A percentile compares a stretch with the other conserved stretches of the same genome.
phyloP scores from a whole-genome alignment of 2,329 filamentous ascomycete genomes.

The Fusarium sp. region DNA sequence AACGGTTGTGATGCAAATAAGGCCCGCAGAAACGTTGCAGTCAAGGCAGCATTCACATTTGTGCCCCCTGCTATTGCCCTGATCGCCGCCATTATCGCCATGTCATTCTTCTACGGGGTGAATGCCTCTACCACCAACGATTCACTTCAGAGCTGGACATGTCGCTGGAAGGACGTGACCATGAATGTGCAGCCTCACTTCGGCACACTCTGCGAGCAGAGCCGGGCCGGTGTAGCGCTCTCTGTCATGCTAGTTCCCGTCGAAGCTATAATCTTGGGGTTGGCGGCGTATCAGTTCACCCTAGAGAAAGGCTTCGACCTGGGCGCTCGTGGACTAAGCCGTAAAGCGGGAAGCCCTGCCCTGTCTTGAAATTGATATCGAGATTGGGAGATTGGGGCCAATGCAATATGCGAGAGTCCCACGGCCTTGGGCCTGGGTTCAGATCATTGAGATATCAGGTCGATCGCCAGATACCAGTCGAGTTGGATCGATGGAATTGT shows the following conservation, averaged over 20 bases:
- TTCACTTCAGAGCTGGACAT: conserved; percentile 70
- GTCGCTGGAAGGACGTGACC: conserved; percentile 64
- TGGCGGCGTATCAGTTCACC: conserved; percentile 56
- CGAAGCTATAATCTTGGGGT: conserved; percentile 58
- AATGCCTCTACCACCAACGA: conserved; percentile 62
- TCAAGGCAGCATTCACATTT: conserved; percentile 37
- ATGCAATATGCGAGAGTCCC: conserved; percentile 2
- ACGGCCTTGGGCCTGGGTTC: conserved; percentile 9
- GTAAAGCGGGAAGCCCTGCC: conserved; percentile 48
- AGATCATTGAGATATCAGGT: neutral
- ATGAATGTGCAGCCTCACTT: conserved; percentile 65
- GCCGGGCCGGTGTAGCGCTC: conserved; percentile 62
- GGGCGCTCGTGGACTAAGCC: conserved; percentile 38
- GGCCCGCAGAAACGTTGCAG: conserved; percentile 31
- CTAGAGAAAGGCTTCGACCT: conserved; percentile 53
- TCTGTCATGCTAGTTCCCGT: conserved; percentile 66
- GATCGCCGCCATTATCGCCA: conserved; percentile 58
- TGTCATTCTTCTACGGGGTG: conserved; percentile 66
- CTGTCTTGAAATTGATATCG: conserved; percentile 29
- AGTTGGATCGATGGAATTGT: neutral
- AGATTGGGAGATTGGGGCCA: neutral
- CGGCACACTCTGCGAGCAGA: conserved; percentile 65
- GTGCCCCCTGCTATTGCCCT: conserved; percentile 45
- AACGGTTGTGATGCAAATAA: conserved; percentile 24
- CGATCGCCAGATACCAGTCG: neutral